These are phyloP conservation scores for Diaporthe aspalathi DNA, from an alignment of 2,329 filamentous ascomycete species.

Conservation along the genomic window DNA sequence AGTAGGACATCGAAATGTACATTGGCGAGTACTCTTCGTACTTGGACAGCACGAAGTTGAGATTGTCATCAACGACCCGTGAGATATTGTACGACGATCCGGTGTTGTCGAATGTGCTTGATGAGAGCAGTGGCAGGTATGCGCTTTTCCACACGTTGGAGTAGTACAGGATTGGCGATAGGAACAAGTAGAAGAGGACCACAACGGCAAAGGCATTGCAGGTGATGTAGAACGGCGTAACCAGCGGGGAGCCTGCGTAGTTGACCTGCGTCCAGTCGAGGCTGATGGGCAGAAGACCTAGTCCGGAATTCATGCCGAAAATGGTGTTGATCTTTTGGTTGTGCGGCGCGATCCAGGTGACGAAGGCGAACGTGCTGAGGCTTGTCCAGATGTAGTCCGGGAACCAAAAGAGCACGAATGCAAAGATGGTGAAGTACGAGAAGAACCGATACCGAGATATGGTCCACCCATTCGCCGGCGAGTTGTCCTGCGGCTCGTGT, in stretches of 20 bases:
- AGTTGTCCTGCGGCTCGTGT: constrained; percentile 47
- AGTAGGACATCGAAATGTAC: constrained; percentile 51
- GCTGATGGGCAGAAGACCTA: constrained; percentile 46
- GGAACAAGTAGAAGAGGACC: constrained; percentile 47
- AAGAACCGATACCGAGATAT: constrained; percentile 51
- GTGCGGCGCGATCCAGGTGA: constrained; percentile 42
- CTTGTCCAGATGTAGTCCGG: constrained; percentile 43
- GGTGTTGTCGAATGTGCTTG: constrained; percentile 49
- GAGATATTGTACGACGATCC: constrained; percentile 47
- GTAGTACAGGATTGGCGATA: constrained; percentile 43
- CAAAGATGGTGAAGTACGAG: constrained; percentile 45
- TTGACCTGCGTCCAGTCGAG: constrained; percentile 50
- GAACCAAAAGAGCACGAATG: constrained; percentile 46
- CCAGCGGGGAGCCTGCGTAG: constrained; percentile 46
- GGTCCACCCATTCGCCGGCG: constrained; percentile 49
- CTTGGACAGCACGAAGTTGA: constrained; percentile 46
- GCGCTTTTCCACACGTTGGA: constrained; percentile 44
- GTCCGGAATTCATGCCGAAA: constrained; percentile 41
- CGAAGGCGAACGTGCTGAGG: constrained; percentile 43
- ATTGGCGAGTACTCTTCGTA: constrained; percentile 51
- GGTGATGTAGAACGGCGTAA: constrained; percentile 48
- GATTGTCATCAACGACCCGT: constrained; percentile 45
- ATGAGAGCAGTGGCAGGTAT: constrained; percentile 48
- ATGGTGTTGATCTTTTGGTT: constrained; percentile 43
- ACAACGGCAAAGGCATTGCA: constrained; percentile 47